Base-by-base conservation (phyloP, 306 rosid species). In the Sphenostylis stenocarpa region DNA sequence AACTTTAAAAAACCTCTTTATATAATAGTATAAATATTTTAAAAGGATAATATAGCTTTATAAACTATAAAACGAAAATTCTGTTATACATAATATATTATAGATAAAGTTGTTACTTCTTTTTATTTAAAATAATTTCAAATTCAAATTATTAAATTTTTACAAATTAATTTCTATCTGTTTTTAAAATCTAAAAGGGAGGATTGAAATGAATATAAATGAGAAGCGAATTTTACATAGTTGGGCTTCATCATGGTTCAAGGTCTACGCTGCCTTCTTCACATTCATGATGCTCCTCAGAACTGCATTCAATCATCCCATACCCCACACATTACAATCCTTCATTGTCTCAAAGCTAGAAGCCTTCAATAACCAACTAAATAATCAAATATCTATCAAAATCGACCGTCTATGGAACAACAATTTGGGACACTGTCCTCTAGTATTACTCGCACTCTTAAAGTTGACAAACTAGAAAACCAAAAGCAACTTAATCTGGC, bases 191-290 rank as follows among this genome's bases (percentile, higher is more conserved):
- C n/a, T n/a, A n/a, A n/a, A n/a, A n/a, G n/a, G n/a, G n/a, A n/a
- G n/a, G n/a, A n/a, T n/a, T n/a, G n/a, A n/a, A n/a, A n/a, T n/a
- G n/a, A n/a, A n/a, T n/a, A n/a, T n/a, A n/a, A n/a, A n/a, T n/a
- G n/a, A n/a, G n/a, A n/a, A n/a, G n/a, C n/a, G n/a, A n/a, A n/a
- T n/a, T n/a, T n/a, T n/a, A n/a, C n/a, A n/a, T n/a, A n/a, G n/a
- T n/a, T n/a, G n/a, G n/a, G n/a, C n/a, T n/a, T 55, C 83, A 0
- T 77, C 85, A 10, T 82, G 82, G 85, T 82, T 82, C 33, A 79
- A 82, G 58, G 4, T 67, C 11, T 82, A 77, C 2, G 82, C 75
- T 7, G 41, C 85, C 2, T 45, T 82, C 62, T 77, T 77, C 43
- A 73, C 86, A 14, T 77, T 73, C 72, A 38, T 57, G 62, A 77